Base-by-base conservation (phyloP, 176 grass and related monocot genomes). In the Oryza meyeriana region DNA sequence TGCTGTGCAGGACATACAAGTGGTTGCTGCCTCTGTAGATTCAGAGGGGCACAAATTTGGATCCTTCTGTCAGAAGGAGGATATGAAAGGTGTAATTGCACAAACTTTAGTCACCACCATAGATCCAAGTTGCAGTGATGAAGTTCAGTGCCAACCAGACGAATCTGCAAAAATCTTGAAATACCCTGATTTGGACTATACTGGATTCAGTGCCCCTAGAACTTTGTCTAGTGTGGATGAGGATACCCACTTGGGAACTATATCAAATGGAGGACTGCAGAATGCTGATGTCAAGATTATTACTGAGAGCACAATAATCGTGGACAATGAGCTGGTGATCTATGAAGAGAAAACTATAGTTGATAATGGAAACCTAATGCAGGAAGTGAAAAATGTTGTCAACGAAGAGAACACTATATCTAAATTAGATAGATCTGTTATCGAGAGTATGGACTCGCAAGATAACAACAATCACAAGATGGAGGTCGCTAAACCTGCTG, bases 301-400 rank as follows among this genome's bases (percentile, higher is more conserved):
- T 81, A 85, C 84, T 26, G 89, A 91, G 45, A 91, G 88, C 12
- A 84, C 35, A 73, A 72, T 90, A 88, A 79, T 50, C 52, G 14
- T 92, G 75, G 87, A 88, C 72, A 83, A 91, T 45, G 72, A 84
- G 58, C 74, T 77, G 26, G 47, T 90, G 85, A 81, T 93, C 65
- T 98, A 86, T 87, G 92, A 98, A 75, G 95, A 94, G 87, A 98
- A 98, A 91, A 95, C 94, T 58, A 76, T 95, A 85, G 87, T 98
- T 47, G 89, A 91, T 76, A 85, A 85, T 76, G 90, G 81, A 35
- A 81, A 91, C 72, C 42, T 86, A 63, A 59, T 67, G 42, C 78
- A 71, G 45, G 88, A 89, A 69, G 87, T 90, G 61, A 93, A 91
- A 80, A 88, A 65, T 88, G 75, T 93, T 50, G 71, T 95, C 73